phyloP scores from a whole-genome alignment of 768 basidiomycete species.

The Boletus speciosus region DNA sequence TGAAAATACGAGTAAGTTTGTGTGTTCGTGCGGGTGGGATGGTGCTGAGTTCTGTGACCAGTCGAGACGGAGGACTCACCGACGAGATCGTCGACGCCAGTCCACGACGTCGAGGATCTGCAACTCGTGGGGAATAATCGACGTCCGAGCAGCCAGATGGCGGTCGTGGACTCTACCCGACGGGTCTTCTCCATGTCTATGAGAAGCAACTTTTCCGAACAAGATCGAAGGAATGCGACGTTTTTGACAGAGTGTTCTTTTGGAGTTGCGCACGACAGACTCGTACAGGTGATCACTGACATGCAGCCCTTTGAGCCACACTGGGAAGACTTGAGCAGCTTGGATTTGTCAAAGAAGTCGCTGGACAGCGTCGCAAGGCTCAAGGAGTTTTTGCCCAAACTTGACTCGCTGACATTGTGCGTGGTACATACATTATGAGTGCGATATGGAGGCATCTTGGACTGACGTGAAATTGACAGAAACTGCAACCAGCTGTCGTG shows the following conservation, averaged over 20 bases:
- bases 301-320: constrained; percentile 91
- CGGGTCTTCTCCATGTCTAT: constrained; percentile 46
- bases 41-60: background rate
- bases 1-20: constrained; percentile 60
- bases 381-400: constrained; percentile 85
- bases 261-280: constrained; percentile 84
- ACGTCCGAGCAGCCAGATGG: constrained; percentile 35
- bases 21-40: constrained; percentile 20
- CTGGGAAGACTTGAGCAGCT: constrained; percentile 77
- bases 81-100: constrained; percentile 49
- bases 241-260: constrained; percentile 98
- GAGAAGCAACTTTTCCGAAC: constrained; percentile 35
- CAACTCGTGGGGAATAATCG: constrained; percentile 42
- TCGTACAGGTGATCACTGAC: constrained; percentile 92
- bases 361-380: constrained; percentile 65
- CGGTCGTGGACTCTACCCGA: constrained; percentile 30
- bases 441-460: background rate
- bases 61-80: constrained; percentile 50
- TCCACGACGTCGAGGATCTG: constrained; percentile 44
- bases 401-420: constrained; percentile 75
- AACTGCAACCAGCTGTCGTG: constrained; percentile 73
- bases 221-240: constrained; percentile 46
- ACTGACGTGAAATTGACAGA: constrained; percentile 38
- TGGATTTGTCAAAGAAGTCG: constrained; percentile 65
- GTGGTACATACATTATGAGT: constrained; percentile 31